phyloP scores from a whole-genome alignment of 148 eudicot species.

The Rhododendron williamsianum region DNA sequence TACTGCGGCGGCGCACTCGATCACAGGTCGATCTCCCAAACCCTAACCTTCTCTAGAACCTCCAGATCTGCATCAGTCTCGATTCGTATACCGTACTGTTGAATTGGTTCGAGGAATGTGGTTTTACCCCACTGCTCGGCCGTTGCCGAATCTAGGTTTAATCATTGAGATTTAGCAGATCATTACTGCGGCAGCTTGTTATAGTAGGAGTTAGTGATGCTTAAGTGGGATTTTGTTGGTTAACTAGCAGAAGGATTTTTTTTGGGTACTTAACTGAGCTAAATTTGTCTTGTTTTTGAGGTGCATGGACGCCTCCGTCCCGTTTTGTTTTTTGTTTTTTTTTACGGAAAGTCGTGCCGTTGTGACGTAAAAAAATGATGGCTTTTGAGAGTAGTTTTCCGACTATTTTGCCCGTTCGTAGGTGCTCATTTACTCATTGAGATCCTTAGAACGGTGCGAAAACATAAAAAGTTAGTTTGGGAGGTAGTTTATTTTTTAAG shows the following conservation, averaged over 20 bases:
- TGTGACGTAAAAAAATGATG: too few species aligned
- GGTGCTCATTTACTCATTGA: neutral
- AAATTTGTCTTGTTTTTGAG: neutral
- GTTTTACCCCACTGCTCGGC: too few species aligned
- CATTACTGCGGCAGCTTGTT: neutral
- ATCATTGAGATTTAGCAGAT: neutral
- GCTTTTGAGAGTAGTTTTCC: neutral
- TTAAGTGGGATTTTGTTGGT: neutral
- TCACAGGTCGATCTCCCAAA: constrained; percentile 10
- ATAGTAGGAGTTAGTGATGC: neutral
- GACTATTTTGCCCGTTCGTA: neutral
- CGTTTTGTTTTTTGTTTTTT: too few species aligned
- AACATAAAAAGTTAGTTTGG: neutral
- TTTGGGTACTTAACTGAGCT: neutral
- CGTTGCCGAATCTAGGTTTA: neutral
- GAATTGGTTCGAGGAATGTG: neutral
- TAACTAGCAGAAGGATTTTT: neutral
- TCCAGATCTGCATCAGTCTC: neutral
- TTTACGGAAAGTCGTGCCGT: neutral
- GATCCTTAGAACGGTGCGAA: neutral
- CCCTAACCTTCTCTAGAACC: neutral
- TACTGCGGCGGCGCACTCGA: constrained; percentile 1
- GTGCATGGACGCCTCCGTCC: neutral
- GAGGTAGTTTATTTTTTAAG: neutral
- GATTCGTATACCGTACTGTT: neutral